Evolutionary conservation across 2,329 filamentous ascomycete genomes (phyloP), one percentile per base, ranked within the genome.

Genomic region (Ascochyta rabiei): DNA sequence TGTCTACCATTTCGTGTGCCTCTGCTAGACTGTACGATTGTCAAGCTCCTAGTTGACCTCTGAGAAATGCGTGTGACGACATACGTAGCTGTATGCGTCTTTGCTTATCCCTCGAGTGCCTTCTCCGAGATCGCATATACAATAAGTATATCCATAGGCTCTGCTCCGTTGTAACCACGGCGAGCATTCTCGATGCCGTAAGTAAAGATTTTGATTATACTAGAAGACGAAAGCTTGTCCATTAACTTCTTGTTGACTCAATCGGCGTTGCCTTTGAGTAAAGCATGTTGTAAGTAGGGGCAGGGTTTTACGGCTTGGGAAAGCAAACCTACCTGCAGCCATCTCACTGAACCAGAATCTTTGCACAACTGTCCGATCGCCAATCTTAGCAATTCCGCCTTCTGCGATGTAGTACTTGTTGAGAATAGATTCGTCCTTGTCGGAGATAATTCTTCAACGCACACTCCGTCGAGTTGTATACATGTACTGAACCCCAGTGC

Each of bases 21-120:
- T n/a, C 31, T 34, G 3, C n/a, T 8, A 34, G 9, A 2, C 31
- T 34, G 9, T 16, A 16, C 7, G 15, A 34, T 34, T 10, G 8
- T 34, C 3, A 34, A 15, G 6, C 1, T 13, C n/a, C 6, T 10
- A n/a, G 2, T 34, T 34, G 7, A 12, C 5, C 31, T 16, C 31
- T 30, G 28, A 9, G 8, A 34, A 16, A 8, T 3, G n/a, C 16
- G 4, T 4, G 9, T 34, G n/a, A n/a, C 15, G 10, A 2, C 18
- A 38, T 31, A 64, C 59, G n/a, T 52, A 30, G 49, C 16, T 10
- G 47, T 35, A 28, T 64, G 59, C 0, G 64, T 59, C 2, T 66
- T 15, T 3, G 53, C 47, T 2, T 41, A 39, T 0, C 61, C 59
- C 45, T 66, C 65, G 6, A 66, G 30, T 6, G 61, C 63, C 18